These are phyloP conservation scores for Ceratocystis albifundus DNA, from an alignment of 2,329 filamentous ascomycete genomes.

Conservation along the genomic window DNA sequence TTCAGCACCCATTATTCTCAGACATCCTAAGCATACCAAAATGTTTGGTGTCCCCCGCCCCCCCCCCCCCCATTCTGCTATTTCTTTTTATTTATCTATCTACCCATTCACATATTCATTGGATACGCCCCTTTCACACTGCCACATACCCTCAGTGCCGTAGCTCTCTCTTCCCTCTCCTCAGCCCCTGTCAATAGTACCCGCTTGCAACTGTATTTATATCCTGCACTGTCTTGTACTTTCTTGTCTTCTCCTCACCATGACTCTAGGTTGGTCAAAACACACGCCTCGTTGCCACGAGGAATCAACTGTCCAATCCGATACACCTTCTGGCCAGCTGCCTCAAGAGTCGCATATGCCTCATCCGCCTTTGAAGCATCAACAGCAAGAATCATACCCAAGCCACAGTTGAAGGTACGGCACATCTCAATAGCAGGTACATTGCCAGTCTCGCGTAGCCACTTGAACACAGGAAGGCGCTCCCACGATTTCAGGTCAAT, in stretches of 20 bases:
- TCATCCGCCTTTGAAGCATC: constrained; percentile 49
- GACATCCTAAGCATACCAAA: background rate
- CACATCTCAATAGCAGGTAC: constrained; percentile 72
- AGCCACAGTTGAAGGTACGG: constrained; percentile 83
- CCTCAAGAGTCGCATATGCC: constrained; percentile 49
- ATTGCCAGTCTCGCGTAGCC: constrained; percentile 65
- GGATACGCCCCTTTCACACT: background rate
- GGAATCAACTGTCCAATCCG: constrained; percentile 60
- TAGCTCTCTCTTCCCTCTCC: background rate
- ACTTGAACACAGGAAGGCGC: constrained; percentile 68
- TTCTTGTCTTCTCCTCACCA: constrained; percentile 17
- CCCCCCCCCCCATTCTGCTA: background rate
- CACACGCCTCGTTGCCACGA: constrained; percentile 33
- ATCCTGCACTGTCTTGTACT: background rate
- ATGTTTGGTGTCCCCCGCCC: background rate
- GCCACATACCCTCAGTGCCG: background rate
- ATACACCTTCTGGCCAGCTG: constrained; percentile 64
- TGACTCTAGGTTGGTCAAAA: constrained; percentile 22
- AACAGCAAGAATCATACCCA: constrained; percentile 89
- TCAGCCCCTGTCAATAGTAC: background rate
- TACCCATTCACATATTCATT: background rate
- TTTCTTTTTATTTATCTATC: background rate
- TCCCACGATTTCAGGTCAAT: constrained; percentile 68
- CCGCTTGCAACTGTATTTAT: too few species aligned
- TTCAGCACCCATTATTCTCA: constrained; percentile 2